Conservation (phyloP, 2,329 filamentous ascomycete species). For the Penicillium sp. region DNA sequence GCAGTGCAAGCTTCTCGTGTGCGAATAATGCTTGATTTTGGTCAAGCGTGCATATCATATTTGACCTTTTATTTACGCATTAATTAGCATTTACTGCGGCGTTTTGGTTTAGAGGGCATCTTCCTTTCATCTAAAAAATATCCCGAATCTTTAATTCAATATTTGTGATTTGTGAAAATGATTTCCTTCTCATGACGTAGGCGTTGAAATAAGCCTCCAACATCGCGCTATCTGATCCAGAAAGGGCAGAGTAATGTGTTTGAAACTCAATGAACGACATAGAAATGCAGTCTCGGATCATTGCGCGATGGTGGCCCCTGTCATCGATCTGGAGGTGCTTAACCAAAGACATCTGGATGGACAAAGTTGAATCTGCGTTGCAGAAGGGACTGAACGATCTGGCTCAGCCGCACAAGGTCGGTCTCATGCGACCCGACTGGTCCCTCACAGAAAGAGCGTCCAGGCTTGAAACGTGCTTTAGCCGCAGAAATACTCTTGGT, state of each 20-base stretch:
- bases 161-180: neutral
- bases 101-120: neutral
- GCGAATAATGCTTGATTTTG: conserved; percentile 35
- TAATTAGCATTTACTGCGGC: conserved; percentile 2
- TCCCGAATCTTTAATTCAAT: neutral
- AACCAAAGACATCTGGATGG: neutral
- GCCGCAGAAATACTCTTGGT: neutral
- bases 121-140: neutral
- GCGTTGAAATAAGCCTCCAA: too few relatives aligned
- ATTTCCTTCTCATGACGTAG: neutral
- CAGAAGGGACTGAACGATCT: neutral
- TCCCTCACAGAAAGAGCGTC: too few relatives aligned
- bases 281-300: neutral
- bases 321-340: neutral
- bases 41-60: neutral
- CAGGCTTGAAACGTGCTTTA: too few relatives aligned
- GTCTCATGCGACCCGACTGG: neutral
- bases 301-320: neutral
- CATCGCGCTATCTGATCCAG: neutral
- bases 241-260: neutral
- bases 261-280: neutral
- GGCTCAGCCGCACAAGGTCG: neutral
- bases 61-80: neutral
- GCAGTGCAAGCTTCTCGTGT: conserved; percentile 42
- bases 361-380: neutral